phyloP scores from a whole-genome alignment of 441 rosid species.

The Daphne laureola region DNA sequence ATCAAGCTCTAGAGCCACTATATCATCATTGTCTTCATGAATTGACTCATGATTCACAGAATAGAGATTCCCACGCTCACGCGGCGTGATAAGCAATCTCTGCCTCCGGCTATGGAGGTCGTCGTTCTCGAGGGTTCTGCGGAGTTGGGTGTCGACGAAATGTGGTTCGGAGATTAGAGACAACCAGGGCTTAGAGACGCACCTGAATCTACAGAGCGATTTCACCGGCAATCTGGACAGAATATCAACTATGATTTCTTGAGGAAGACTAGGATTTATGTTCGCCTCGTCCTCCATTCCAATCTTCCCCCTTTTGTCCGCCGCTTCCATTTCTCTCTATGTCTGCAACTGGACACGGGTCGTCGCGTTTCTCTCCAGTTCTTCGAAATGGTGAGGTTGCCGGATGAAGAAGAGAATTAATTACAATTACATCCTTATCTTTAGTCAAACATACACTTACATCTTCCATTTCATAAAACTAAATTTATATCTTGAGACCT shows the following conservation, averaged over 20 bases:
- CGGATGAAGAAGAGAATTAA: too few species aligned
- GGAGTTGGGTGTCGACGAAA: constrained; percentile 28
- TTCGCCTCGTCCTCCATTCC: constrained; percentile 2
- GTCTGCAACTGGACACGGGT: too few species aligned
- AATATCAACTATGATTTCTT: constrained; percentile 31
- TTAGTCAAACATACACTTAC: too few species aligned
- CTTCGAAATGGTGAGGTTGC: too few species aligned
- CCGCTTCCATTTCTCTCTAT: background rate
- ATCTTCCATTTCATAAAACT: too few species aligned
- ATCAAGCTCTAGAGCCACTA: constrained; percentile 25
- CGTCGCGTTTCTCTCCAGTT: too few species aligned
- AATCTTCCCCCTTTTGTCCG: background rate
- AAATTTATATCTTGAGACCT: too few species aligned
- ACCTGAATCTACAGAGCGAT: constrained; percentile 35
- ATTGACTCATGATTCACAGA: constrained; percentile 25
- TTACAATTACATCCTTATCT: too few species aligned
- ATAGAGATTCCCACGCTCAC: constrained; percentile 23
- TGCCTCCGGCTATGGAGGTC: too few species aligned
- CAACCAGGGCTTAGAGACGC: constrained; percentile 31
- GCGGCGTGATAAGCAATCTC: constrained; percentile 35
- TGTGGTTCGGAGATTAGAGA: constrained; percentile 21
- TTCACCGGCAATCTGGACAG: constrained; percentile 31
- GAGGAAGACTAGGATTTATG: constrained; percentile 22
- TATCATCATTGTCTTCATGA: constrained; percentile 14
- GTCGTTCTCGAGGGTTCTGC: constrained; percentile 16